Conservation (phyloP, 2,329 filamentous ascomycete species). For the Curvularia spicifera region DNA sequence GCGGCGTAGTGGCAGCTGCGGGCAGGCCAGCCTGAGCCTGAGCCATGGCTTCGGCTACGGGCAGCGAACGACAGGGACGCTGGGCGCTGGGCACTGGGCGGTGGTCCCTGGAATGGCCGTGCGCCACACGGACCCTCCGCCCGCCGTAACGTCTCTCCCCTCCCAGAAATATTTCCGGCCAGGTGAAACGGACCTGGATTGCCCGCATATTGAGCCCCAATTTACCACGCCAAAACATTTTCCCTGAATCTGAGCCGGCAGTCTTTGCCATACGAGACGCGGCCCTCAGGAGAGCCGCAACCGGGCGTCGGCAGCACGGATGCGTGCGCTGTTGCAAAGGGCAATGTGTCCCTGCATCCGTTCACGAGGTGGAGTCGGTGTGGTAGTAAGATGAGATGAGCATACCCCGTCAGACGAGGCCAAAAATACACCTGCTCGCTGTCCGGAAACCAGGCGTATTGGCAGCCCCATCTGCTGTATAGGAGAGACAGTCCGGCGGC, state of each 20-base stretch:
- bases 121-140: slow-evolving; percentile 2
- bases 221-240: slow-evolving; percentile 21
- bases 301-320: slow-evolving; percentile 9
- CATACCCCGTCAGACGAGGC: neutral
- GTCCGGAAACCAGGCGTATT: neutral
- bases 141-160: neutral
- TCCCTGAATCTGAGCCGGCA: slow-evolving; percentile 17
- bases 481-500: neutral
- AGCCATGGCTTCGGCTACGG: slow-evolving; percentile 24
- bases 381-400: slow-evolving; percentile 8
- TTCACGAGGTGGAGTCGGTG: slow-evolving; percentile 10
- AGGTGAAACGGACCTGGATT: slow-evolving; percentile 22
- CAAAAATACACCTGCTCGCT: slow-evolving; percentile 5
- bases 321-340: slow-evolving; percentile 8
- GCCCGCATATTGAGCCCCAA: slow-evolving; percentile 24
- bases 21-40: neutral
- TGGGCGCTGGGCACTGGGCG: slow-evolving; percentile 2
- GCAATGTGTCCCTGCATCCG: slow-evolving; percentile 24
- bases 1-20: neutral
- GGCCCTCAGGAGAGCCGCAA: slow-evolving; percentile 1
- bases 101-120: slow-evolving; percentile 7
- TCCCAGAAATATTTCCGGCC: slow-evolving; percentile 14
- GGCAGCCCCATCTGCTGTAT: neutral
- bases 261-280: neutral
- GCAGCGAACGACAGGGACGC: slow-evolving; percentile 15